Percentiles rank a stretch among this genome's conserved stretches.
Conservation (phyloP, 208 protist species). For the Tritrichomonas foetus region DNA sequence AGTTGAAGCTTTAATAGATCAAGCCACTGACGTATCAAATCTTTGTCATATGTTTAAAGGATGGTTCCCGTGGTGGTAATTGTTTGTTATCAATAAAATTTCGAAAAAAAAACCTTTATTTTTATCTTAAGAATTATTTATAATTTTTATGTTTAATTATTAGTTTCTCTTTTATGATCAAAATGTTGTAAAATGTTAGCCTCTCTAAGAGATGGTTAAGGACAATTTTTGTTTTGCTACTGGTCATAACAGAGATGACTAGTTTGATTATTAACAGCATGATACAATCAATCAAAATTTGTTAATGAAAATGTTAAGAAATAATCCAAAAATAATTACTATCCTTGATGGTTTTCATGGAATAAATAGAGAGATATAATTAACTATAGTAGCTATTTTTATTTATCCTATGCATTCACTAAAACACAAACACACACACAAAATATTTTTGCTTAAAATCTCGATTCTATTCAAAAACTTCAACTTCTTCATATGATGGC, state of each 20-base stretch:
- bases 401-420: not conserved
- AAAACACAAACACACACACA: not conserved
- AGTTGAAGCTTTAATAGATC: not conserved
- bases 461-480: not conserved
- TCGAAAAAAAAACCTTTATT: not conserved
- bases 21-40: not conserved
- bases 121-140: not conserved
- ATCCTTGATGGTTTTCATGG: no score
- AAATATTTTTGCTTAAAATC: not conserved
- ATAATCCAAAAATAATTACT: no score
- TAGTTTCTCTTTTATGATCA: not conserved
- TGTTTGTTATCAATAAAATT: not conserved
- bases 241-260: not conserved
- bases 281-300: no score
- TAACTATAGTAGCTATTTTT: not conserved
- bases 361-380: no score
- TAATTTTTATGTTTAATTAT: not conserved
- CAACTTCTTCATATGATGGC: not conserved
- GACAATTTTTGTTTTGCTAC: not conserved
- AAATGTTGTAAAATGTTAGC: not conserved
- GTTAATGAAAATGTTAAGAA: no score
- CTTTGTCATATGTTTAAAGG: slow-evolving; percentile 25
- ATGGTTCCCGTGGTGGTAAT: slow-evolving; percentile 3
- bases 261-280: no score
- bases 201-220: not conserved